phyloP scores from a whole-genome alignment of 179 eudicot genomes.

The Vitellaria paradoxa region DNA sequence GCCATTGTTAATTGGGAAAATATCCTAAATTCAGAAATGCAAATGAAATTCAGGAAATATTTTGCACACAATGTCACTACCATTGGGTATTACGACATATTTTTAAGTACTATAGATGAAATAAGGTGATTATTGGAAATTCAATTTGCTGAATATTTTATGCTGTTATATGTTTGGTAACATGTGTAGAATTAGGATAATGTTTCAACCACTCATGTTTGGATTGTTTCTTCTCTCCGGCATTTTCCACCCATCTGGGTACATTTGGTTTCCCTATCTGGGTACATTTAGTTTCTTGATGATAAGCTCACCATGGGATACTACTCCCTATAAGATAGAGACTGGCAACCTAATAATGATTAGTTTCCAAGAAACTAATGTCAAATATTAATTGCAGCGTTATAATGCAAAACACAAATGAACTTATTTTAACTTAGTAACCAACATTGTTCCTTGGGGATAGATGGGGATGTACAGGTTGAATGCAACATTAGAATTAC shows the following conservation, averaged over 20 bases:
- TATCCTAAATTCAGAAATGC: background rate
- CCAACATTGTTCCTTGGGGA: background rate
- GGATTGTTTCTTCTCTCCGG: background rate
- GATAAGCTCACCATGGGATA: background rate
- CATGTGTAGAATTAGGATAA: background rate
- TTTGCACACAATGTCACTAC: background rate
- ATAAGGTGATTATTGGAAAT: background rate
- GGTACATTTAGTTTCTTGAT: too few relatives aligned
- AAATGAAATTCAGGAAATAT: background rate
- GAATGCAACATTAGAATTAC: too few relatives aligned
- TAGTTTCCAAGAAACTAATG: background rate
- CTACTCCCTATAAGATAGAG: background rate
- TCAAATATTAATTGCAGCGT: background rate
- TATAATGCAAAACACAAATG: background rate
- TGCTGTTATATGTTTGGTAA: background rate
- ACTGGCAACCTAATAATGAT: background rate
- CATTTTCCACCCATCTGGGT: background rate
- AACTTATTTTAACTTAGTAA: background rate
- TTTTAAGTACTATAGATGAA: background rate
- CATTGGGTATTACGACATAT: background rate
- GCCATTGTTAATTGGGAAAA: too few relatives aligned
- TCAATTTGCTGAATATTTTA: background rate
- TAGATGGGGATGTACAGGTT: too few relatives aligned
- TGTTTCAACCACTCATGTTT: too few relatives aligned
- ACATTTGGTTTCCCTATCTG: background rate